A percentile compares a stretch with the other conserved stretches of the same genome.
Evolutionary conservation across 1,284 basidiomycete species (phyloP).

Genomic region (Cryptococcus sp.): DNA sequence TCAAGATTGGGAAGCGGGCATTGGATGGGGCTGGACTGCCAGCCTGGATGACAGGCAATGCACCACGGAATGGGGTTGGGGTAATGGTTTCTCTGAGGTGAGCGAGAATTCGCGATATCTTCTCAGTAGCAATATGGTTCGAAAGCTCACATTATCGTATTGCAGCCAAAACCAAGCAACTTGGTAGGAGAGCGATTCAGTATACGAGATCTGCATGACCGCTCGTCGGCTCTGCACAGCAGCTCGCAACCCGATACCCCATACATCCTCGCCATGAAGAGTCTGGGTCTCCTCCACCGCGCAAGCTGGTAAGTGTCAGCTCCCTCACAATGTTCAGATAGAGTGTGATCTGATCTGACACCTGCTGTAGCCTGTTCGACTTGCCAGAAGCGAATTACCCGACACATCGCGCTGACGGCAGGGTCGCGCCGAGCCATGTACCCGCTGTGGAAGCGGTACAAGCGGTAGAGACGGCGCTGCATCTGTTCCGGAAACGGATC

Average conservation of each 20-base stretch:
- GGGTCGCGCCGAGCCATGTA: constrained; percentile 21
- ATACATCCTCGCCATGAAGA: constrained; percentile 34
- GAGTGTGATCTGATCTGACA: neutral
- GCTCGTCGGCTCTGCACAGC: constrained; percentile 18
- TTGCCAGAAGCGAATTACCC: constrained; percentile 24
- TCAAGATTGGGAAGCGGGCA: constrained; percentile 36
- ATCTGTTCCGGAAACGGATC: constrained; percentile 22
- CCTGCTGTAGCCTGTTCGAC: constrained; percentile 31
- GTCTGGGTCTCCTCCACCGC: constrained; percentile 29
- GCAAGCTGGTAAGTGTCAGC: constrained; percentile 30
- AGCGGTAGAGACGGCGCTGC: constrained; percentile 22
- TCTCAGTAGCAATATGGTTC: too few relatives aligned
- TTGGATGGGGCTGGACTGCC: constrained; percentile 40
- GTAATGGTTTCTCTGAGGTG: constrained; percentile 27
- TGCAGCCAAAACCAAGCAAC: constrained; percentile 11
- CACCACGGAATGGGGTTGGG: constrained; percentile 39
- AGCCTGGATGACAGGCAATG: constrained; percentile 34
- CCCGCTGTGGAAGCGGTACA: constrained; percentile 20
- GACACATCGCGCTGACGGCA: constrained; percentile 8
- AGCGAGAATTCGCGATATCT: constrained; percentile 1
- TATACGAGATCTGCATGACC: constrained; percentile 29
- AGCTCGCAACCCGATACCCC: constrained; percentile 27
- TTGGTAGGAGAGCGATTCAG: constrained; percentile 7
- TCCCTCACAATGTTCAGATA: neutral
- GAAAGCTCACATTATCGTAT: too few relatives aligned